Conservation (phyloP, 1,284 basidiomycete species). For the Coniferiporia weirii region DNA sequence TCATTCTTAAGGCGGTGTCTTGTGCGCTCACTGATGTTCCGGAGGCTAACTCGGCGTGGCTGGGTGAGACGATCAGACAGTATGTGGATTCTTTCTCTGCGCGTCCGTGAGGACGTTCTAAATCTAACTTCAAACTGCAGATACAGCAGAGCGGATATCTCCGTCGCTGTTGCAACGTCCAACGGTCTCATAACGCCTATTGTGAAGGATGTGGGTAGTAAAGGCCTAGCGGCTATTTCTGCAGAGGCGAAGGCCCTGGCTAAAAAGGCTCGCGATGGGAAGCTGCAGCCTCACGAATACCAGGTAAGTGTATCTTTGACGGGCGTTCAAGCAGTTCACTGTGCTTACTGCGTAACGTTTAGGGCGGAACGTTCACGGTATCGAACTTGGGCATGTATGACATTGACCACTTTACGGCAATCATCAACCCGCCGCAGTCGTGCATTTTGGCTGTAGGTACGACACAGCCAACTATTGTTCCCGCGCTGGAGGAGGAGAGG, state of each 20-base stretch:
- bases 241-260: constrained; percentile 90
- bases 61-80: constrained; percentile 95
- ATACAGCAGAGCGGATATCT: constrained; percentile 96
- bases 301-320: constrained; percentile 48
- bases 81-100: constrained; percentile 28
- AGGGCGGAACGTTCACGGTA: constrained; percentile 98
- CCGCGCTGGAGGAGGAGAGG: constrained; percentile 84
- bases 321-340: constrained; percentile 1
- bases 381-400: constrained; percentile 99
- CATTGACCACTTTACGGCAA: constrained; percentile 93
- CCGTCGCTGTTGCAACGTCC: constrained; percentile 94
- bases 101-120: neutral
- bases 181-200: constrained; percentile 98
- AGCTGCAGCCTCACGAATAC: constrained; percentile 94
- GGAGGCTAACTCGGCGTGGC: constrained; percentile 97
- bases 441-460: constrained; percentile 96
- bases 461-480: constrained; percentile 83
- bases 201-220: constrained; percentile 86
- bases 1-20: constrained; percentile 92
- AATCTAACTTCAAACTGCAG: constrained; percentile 35
- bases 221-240: constrained; percentile 91
- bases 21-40: constrained; percentile 93
- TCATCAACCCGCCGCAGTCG: constrained; percentile 98
- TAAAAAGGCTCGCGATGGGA: constrained; percentile 93
- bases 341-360: constrained; percentile 4